Evolutionary conservation across 345 rosid species (phyloP), one percentile per base, ranked within the genome.

Genomic region (Salix purpurea): DNA sequence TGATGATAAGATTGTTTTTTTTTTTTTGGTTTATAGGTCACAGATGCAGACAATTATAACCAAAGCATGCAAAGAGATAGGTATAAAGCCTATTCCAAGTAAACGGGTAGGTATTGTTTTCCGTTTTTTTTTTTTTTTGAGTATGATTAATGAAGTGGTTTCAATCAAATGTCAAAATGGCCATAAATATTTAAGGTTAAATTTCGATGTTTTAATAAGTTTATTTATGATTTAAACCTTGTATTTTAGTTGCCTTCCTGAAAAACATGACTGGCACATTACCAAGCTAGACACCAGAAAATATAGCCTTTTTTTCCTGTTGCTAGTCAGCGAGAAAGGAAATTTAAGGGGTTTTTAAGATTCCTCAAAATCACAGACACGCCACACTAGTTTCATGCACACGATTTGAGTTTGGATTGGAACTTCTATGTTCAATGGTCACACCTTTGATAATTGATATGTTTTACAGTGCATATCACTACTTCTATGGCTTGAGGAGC

Each of bases 21-120:
- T 61, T 34, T 24, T n/a, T 11, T 68, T 65, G 80, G 60, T 76
- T 76, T 81, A 39, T 64, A 95, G 97, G 90, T 90, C 97, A 34
- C 97, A 95, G 86, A 91, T 95, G 97, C 99, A 93, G 90, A 95
- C 97, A 2, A 93, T 95, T 84, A 86, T 93, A 74, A 83, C 92
- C 52, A 95, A 89, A 82, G 96, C 97, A 42, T 88, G 97, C 76
- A 89, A 82, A 65, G 97, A 91, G 88, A 93, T 95, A 72, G 85
- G 90, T 18, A 90, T 93, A 58, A 95, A 89, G 82, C 90, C 92
- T 18, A 76, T 95, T 69, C 94, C 99, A 34, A 90, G 99, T 82
- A 91, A 95, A 86, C 77, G 99, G 81, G 99, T 95, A 71, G 74
- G 92, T 78, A 7, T 66, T 19, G 11, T 39, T 75, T 48, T 74